These are phyloP conservation scores for Leonotis leonurus DNA, from an alignment of 257 asterid species.

Conservation along the genomic window DNA sequence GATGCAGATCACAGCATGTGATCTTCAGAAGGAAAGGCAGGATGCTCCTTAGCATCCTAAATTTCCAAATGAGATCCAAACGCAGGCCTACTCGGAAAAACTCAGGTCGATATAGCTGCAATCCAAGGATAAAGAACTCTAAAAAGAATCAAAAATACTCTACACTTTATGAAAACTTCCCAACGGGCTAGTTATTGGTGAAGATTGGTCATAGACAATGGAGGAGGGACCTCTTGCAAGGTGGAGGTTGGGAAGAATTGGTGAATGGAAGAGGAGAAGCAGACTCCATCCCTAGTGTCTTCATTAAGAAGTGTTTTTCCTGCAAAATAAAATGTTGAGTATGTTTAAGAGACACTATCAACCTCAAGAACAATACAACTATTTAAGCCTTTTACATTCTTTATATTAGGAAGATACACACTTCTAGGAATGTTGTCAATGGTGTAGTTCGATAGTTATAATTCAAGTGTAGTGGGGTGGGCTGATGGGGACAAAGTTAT, in stretches of 20 bases:
- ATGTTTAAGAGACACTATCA: background rate
- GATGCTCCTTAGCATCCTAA: constrained; percentile 70
- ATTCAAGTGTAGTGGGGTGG: no score
- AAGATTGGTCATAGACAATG: constrained; percentile 65
- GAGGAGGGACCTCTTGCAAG: constrained; percentile 97
- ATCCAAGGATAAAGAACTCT: constrained; percentile 43
- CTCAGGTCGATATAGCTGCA: constrained; percentile 60
- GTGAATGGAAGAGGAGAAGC: constrained; percentile 37
- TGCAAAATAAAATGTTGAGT: constrained; percentile 33
- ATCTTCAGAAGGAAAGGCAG: constrained; percentile 43
- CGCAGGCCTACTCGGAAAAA: constrained; percentile 63
- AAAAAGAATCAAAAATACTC: constrained; percentile 31
- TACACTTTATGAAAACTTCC: constrained; percentile 29
- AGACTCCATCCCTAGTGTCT: constrained; percentile 87
- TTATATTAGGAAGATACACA: background rate
- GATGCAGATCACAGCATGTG: constrained; percentile 50
- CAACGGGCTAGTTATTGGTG: constrained; percentile 27
- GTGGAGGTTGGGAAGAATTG: constrained; percentile 68
- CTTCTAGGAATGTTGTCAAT: background rate
- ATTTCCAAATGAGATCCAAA: constrained; percentile 55
- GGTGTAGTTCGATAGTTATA: no score
- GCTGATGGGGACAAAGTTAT: no score
- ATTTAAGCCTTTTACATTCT: background rate
- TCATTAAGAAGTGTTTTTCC: constrained; percentile 91
- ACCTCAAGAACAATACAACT: no score